Percentiles rank a stretch among this genome's conserved stretches.
phyloP scores from a whole-genome alignment of 176 grass and related monocot species.

The Saccharum spontaneum region DNA sequence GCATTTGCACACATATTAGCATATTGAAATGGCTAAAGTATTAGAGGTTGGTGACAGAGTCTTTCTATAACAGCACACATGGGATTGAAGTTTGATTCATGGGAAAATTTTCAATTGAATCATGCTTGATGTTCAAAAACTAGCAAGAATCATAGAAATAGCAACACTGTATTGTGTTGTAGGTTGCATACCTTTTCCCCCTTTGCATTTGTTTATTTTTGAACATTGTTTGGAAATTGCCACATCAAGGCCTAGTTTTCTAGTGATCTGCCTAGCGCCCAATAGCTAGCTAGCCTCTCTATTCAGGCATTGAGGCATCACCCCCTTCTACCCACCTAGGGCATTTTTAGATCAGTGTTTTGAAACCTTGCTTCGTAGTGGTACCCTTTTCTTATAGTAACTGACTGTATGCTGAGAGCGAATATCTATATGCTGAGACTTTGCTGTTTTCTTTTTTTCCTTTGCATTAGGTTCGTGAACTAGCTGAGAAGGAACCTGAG shows the following conservation, averaged over 20 bases:
- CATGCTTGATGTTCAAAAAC: not conserved
- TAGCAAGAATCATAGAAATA: not conserved
- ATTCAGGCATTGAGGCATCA: not conserved
- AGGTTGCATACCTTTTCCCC: not conserved
- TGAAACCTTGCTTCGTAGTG: slow-evolving; percentile 11
- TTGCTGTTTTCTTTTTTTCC: slow-evolving; percentile 1
- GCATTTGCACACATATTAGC: not conserved
- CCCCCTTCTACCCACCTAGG: not conserved
- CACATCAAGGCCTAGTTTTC: not conserved
- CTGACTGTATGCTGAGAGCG: slow-evolving; percentile 1
- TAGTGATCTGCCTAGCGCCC: not conserved
- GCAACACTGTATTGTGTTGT: not conserved
- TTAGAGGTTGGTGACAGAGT: not conserved
- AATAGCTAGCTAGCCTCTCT: not conserved
- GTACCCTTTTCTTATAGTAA: not conserved
- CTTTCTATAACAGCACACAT: not conserved
- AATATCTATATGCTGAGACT: slow-evolving; percentile 22
- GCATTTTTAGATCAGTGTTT: not conserved
- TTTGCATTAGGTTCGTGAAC: slow-evolving; percentile 61
- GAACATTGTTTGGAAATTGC: not conserved
- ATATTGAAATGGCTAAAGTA: not conserved
- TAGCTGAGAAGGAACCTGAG: slow-evolving; percentile 97
- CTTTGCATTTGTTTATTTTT: not conserved
- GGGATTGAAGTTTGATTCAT: not conserved
- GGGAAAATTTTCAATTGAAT: not conserved